These are phyloP conservation scores for Abelmoschus esculentus DNA, from an alignment of 345 rosid species.

Conservation along the genomic window DNA sequence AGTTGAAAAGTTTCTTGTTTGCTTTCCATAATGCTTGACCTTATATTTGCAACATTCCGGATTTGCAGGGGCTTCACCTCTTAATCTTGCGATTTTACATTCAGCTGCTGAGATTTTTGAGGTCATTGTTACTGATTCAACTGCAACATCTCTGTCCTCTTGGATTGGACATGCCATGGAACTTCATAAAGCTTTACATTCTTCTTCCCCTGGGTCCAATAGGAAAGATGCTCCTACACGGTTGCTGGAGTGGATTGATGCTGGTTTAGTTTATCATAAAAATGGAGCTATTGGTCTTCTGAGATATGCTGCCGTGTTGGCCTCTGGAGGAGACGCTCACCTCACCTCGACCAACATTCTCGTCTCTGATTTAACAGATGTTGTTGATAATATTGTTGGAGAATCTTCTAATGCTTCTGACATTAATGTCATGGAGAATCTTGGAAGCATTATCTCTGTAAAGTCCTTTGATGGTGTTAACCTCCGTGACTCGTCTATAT, in stretches of 20 bases:
- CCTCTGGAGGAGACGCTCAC: slow-evolving; percentile 93
- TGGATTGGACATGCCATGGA: slow-evolving; percentile 88
- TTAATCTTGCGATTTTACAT: slow-evolving; percentile 89
- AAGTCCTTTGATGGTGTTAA: slow-evolving; percentile 80
- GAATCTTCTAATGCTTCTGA: slow-evolving; percentile 70
- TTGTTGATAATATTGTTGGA: slow-evolving; percentile 61
- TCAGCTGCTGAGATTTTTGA: slow-evolving; percentile 97
- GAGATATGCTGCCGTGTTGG: slow-evolving; percentile 79
- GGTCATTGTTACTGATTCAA: slow-evolving; percentile 79
- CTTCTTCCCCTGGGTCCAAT: slow-evolving; percentile 89
- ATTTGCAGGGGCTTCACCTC: slow-evolving; percentile 74
- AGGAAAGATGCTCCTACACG: slow-evolving; percentile 91
- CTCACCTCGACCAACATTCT: slow-evolving; percentile 65
- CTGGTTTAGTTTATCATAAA: slow-evolving; percentile 88
- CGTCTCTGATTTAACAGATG: slow-evolving; percentile 66
- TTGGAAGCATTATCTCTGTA: slow-evolving; percentile 64
- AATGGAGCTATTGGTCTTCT: slow-evolving; percentile 84
- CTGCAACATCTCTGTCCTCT: slow-evolving; percentile 72
- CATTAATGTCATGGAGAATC: slow-evolving; percentile 76
- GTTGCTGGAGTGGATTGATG: slow-evolving; percentile 91
- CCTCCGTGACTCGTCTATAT: slow-evolving; percentile 79
- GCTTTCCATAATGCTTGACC: slow-evolving; percentile 6
- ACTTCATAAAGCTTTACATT: slow-evolving; percentile 81
- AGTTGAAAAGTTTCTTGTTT: slow-evolving; percentile 11
- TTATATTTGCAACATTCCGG: slow-evolving; percentile 23